Percentiles rank a stretch among this genome's conserved stretches.
phyloP scores from a whole-genome alignment of 2,329 filamentous ascomycete genomes.

The Chlorencoelia australis region DNA sequence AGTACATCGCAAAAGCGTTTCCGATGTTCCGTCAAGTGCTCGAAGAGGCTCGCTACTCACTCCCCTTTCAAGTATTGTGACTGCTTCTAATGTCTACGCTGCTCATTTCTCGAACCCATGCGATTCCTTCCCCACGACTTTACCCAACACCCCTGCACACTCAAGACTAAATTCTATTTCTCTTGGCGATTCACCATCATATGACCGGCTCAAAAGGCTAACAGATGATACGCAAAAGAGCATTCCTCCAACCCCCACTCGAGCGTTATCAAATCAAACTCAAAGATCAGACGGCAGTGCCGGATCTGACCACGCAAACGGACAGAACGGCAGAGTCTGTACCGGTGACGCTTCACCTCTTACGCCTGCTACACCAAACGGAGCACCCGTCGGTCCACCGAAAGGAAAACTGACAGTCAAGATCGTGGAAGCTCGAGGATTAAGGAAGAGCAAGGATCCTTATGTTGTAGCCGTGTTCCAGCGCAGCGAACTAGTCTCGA shows the following conservation, averaged over 20 bases:
- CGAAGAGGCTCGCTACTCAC: constrained; percentile 39
- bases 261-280: constrained; percentile 57
- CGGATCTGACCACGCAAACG: constrained; percentile 24
- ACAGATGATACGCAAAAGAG: constrained; percentile 82
- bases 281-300: constrained; percentile 37
- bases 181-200: constrained; percentile 46
- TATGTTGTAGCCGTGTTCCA: constrained; percentile 97
- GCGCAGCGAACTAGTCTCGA: constrained; percentile 90
- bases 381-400: constrained; percentile 56
- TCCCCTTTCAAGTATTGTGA: constrained; percentile 55
- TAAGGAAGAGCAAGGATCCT: constrained; percentile 75
- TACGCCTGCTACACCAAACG: constrained; percentile 27
- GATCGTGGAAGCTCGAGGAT: constrained; percentile 73
- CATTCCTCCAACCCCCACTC: constrained; percentile 80
- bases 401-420: constrained; percentile 87
- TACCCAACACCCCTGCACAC: constrained; percentile 42
- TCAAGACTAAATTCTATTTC: constrained; percentile 36
- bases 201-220: constrained; percentile 74
- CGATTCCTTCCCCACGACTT: constrained; percentile 36
- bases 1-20: constrained; percentile 33
- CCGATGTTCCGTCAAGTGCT: constrained; percentile 34
- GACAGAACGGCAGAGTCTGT: constrained; percentile 26
- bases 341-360: too few relatives aligned
- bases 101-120: constrained; percentile 60
- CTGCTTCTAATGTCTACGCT: constrained; percentile 53